Conservation (phyloP, 2,329 filamentous ascomycete genomes). For the Intubia oerlemansii region DNA sequence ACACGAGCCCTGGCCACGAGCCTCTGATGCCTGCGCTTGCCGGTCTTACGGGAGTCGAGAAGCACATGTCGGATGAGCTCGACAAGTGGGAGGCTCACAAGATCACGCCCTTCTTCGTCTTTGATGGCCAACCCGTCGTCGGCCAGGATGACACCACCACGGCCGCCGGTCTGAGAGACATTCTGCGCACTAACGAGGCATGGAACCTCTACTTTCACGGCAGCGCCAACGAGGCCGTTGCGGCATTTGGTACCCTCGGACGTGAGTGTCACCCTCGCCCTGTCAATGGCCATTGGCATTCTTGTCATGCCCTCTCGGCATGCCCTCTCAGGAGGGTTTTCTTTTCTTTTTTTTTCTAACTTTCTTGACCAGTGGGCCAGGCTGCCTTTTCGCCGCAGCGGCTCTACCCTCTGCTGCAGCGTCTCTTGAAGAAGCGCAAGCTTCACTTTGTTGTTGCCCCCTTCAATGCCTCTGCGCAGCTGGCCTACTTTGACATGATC, state of each 20-base stretch:
- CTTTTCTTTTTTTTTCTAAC: background rate
- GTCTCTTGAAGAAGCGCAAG: constrained; percentile 44
- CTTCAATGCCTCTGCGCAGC: constrained; percentile 73
- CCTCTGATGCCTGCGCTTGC: constrained; percentile 79
- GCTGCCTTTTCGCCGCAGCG: constrained; percentile 50
- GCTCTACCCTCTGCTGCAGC: constrained; percentile 58
- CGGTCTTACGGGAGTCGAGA: constrained; percentile 61
- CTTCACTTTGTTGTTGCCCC: constrained; percentile 68
- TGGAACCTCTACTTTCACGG: constrained; percentile 76
- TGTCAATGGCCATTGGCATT: no score
- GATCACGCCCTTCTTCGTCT: constrained; percentile 72
- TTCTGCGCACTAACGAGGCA: constrained; percentile 51
- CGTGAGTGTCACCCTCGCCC: no score
- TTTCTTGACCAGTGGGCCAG: constrained; percentile 17
- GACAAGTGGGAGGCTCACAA: constrained; percentile 46
- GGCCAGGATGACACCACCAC: constrained; percentile 52
- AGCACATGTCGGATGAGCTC: constrained; percentile 57
- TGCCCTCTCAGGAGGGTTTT: no score
- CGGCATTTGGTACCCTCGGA: constrained; percentile 59
- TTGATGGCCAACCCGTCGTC: constrained; percentile 66
- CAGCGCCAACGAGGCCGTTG: constrained; percentile 59
- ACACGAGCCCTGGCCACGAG: constrained; percentile 50
- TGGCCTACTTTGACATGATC: constrained; percentile 54
- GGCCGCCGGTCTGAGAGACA: constrained; percentile 41
- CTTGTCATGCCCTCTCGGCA: no score